A percentile compares a stretch with the other conserved stretches of the same genome.
phyloP scores from a whole-genome alignment of 768 basidiomycete species.

The Psilocybe cyanescens region DNA sequence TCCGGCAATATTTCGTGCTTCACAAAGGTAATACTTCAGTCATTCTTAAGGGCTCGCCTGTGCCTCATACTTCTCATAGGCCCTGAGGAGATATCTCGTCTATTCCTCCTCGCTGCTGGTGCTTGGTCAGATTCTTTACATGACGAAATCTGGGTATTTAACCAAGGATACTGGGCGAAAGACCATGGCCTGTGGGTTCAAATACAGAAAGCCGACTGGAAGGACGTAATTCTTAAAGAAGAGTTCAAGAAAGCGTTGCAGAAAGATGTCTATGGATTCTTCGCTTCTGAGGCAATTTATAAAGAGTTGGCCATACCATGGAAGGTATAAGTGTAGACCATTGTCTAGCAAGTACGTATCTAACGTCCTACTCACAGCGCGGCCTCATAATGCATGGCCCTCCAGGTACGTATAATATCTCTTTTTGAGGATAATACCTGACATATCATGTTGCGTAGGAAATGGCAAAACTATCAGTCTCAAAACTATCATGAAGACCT shows the following conservation, averaged over 20 bases:
- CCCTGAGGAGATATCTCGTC: conserved; percentile 50
- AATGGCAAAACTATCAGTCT: conserved; percentile 87
- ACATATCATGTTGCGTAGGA: conserved; percentile 39
- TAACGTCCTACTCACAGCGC: conserved; percentile 47
- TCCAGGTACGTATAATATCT: conserved; percentile 48
- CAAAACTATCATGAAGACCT: conserved; percentile 81
- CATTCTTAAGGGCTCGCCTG: background rate
- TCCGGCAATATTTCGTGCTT: conserved; percentile 51
- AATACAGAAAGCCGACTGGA: conserved; percentile 71
- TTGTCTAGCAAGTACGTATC: background rate
- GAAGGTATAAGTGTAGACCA: conserved; percentile 54
- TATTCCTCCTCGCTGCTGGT: conserved; percentile 57
- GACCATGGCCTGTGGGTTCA: conserved; percentile 61
- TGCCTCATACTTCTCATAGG: conserved; percentile 25
- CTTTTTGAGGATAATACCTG: background rate
- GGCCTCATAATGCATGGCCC: conserved; percentile 85
- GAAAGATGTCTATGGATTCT: conserved; percentile 82
- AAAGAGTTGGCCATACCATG: conserved; percentile 78
- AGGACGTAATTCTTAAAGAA: conserved; percentile 73
- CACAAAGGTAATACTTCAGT: conserved; percentile 51
- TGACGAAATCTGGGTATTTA: conserved; percentile 78
- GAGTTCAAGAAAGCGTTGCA: conserved; percentile 68
- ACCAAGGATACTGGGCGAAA: conserved; percentile 72
- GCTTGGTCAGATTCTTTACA: conserved; percentile 57
- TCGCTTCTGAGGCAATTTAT: conserved; percentile 74